phyloP scores from a whole-genome alignment of 805 yeast genomes.

The Isabelozyma heimii region DNA sequence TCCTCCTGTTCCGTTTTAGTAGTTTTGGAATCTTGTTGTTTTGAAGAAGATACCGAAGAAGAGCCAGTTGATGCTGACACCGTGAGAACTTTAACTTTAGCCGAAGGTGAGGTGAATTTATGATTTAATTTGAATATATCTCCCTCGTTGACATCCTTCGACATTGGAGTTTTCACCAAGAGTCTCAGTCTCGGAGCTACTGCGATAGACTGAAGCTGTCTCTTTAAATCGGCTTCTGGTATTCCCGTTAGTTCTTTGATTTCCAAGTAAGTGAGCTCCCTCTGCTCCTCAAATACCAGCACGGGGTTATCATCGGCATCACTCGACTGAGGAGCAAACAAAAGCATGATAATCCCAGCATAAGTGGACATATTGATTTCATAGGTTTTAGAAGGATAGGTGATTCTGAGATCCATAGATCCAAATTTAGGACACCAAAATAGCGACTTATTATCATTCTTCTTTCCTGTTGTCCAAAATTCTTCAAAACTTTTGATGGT shows the following conservation, averaged over 20 bases:
- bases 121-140: constrained; percentile 71
- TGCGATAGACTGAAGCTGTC: constrained; percentile 80
- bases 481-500: constrained; percentile 39
- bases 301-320: constrained; percentile 25
- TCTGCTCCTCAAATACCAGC: constrained; percentile 50
- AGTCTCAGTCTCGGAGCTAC: constrained; percentile 80
- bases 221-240: constrained; percentile 66
- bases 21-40: constrained; percentile 8
- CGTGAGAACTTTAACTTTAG: constrained; percentile 72
- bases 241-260: constrained; percentile 66
- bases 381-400: constrained; percentile 66
- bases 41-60: constrained; percentile 1
- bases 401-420: constrained; percentile 72
- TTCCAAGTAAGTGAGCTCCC: constrained; percentile 55
- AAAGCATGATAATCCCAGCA: constrained; percentile 72
- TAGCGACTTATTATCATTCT: constrained; percentile 40
- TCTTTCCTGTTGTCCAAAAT: constrained; percentile 38
- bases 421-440: constrained; percentile 85
- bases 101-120: constrained; percentile 63
- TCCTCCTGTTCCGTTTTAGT: constrained; percentile 47
- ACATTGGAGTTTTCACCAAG: constrained; percentile 71
- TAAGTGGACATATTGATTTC: constrained; percentile 78
- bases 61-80: constrained; percentile 35
- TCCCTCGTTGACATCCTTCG: constrained; percentile 59
- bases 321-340: constrained; percentile 53